Evolutionary conservation across 257 asterid species (phyloP), one percentile per base, ranked within the genome.

Genomic region (Capsicum chinense): DNA sequence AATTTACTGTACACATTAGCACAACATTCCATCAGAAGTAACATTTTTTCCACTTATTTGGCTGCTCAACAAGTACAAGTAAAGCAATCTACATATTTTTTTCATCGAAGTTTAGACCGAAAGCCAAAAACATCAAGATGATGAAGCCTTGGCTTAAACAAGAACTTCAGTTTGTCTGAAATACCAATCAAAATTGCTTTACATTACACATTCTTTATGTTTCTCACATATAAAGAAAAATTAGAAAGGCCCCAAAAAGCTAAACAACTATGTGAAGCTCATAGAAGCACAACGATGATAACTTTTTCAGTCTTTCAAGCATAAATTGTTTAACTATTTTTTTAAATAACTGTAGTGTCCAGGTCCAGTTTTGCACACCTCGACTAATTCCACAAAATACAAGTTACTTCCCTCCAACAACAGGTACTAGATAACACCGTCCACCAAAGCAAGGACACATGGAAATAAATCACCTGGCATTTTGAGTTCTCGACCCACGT

Each of bases 1-100:
- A n/a, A 0, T 15, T 62, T 14, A 26, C 33, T 26, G 33, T 26
- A 26, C 33, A 26, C 33, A 26, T 17, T 78, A 59, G 76, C 80
- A 66, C 17, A 64, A 82, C 54, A 57, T 67, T 67, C 79, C 33
- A 83, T 86, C 59, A 86, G 69, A 33, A 59, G 79, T 56, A 81
- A 48, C 79, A 85, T 15, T 11, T 79, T 60, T 63, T 79, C 21
- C n/a, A 54, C 44, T 82, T 17, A 56, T 48, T 48, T 50, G 2
- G 33, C 10, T 63, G 6, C 67, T 47, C 60, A 68, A 39, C 39
- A 66, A 26, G 56, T 74, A 85, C 33, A 17, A 56, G 63, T 58
- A 54, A 82, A 26, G 69, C 70, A 52, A 73, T 48, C 47, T 56
- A 33, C 39, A 44, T 12, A 48, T 35, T 17, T n/a, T n/a, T 81